These are phyloP conservation scores for Neoascochyta sp. DNA, from an alignment of 2,329 filamentous ascomycete genomes.

Conservation along the genomic window DNA sequence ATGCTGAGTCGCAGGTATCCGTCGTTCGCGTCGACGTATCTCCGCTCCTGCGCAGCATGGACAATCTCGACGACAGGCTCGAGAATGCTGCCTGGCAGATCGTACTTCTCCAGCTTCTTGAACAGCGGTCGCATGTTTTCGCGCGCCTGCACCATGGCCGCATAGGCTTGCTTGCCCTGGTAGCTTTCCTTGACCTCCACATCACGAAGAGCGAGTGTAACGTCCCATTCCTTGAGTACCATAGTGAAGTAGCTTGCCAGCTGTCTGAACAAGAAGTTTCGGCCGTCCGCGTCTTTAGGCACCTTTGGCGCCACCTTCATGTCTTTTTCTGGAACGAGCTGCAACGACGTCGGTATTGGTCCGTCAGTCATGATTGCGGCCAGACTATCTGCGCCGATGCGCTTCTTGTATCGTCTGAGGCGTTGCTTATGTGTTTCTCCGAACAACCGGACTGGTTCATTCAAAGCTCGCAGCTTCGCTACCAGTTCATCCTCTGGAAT, in stretches of 20 bases:
- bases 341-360: conserved; percentile 81
- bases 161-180: conserved; percentile 75
- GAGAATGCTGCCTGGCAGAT: conserved; percentile 74
- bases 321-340: conserved; percentile 75
- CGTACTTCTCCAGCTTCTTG: conserved; percentile 77
- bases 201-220: conserved; percentile 63
- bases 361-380: conserved; percentile 59
- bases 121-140: conserved; percentile 89
- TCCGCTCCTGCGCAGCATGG: conserved; percentile 78
- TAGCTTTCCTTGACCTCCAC: conserved; percentile 63
- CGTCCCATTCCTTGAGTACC: conserved; percentile 84
- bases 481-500: conserved; percentile 68
- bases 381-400: conserved; percentile 47
- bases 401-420: conserved; percentile 66
- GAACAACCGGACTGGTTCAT: conserved; percentile 73
- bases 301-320: conserved; percentile 72
- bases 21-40: conserved; percentile 95
- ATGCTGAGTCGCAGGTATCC: conserved; percentile 91
- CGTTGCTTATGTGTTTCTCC: conserved; percentile 71
- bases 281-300: conserved; percentile 60
- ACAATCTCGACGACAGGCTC: conserved; percentile 88
- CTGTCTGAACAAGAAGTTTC: conserved; percentile 75
- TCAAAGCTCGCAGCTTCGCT: conserved; percentile 63
- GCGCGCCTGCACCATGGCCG: conserved; percentile 79
- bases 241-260: conserved; percentile 94